A percentile compares a stretch with the other conserved stretches of the same genome.
Conservation (phyloP, 2,329 filamentous ascomycete genomes). For the Chrysoporthe austroafricana region DNA sequence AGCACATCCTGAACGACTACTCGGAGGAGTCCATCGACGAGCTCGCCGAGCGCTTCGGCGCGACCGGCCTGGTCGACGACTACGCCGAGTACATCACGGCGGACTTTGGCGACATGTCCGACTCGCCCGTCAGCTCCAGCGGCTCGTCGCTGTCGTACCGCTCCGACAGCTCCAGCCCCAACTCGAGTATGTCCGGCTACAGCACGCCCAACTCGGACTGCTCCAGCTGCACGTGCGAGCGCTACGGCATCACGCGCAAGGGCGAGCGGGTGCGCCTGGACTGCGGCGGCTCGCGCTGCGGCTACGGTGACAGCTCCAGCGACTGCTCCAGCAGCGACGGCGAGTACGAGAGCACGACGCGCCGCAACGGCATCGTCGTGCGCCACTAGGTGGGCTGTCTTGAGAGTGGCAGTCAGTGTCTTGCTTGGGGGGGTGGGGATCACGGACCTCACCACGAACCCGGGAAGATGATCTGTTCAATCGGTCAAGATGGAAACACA, state of each 20-base stretch:
- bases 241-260: constrained; percentile 93
- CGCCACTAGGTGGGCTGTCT: constrained; percentile 37
- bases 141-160: constrained; percentile 73
- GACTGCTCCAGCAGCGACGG: constrained; percentile 72
- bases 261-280: constrained; percentile 95
- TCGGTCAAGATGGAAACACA: constrained; percentile 18
- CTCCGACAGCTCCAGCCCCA: constrained; percentile 75
- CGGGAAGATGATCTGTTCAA: constrained; percentile 31
- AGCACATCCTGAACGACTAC: constrained; percentile 85
- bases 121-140: constrained; percentile 56
- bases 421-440: constrained; percentile 32
- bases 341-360: constrained; percentile 60
- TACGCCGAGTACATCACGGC: constrained; percentile 60
- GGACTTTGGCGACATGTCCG: constrained; percentile 54
- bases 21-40: constrained; percentile 75
- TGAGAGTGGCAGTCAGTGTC: constrained; percentile 22
- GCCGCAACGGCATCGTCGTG: constrained; percentile 68
- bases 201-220: constrained; percentile 78
- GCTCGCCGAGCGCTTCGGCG: constrained; percentile 75
- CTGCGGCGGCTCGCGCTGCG: constrained; percentile 87
- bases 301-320: constrained; percentile 72
- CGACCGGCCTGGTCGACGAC: constrained; percentile 60
- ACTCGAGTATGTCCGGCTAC: constrained; percentile 75
- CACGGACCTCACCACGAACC: constrained; percentile 34
- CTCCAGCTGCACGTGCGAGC: constrained; percentile 87